phyloP scores from a whole-genome alignment of 2,329 filamentous ascomycete species.

The Calonectria hawksworthii region DNA sequence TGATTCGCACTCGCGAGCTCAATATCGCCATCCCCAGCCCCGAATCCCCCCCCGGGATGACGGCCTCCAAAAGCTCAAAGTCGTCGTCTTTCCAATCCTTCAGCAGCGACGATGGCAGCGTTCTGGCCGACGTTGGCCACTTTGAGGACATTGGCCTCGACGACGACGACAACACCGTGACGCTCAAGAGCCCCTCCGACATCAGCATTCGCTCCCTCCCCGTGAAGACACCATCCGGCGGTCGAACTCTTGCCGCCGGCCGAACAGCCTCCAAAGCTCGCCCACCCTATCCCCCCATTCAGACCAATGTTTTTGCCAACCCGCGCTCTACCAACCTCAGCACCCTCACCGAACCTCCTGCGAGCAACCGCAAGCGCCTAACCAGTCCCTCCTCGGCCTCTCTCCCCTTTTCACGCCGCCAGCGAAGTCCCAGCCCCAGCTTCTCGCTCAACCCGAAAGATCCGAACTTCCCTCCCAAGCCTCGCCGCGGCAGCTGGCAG shows the following conservation, averaged over 20 bases:
- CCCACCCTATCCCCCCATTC: constrained; percentile 61
- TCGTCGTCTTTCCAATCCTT: constrained; percentile 90
- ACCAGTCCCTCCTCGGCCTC: constrained; percentile 53
- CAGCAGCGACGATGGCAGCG: constrained; percentile 79
- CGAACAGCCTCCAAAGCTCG: constrained; percentile 52
- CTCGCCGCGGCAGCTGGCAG: constrained; percentile 79
- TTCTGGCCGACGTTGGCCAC: constrained; percentile 80
- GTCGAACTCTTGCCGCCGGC: constrained; percentile 49
- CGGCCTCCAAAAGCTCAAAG: constrained; percentile 88
- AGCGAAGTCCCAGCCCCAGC: constrained; percentile 67
- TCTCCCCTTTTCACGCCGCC: constrained; percentile 55
- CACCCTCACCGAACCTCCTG: constrained; percentile 51
- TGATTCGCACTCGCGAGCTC: constrained; percentile 52
- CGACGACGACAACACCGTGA: constrained; percentile 68
- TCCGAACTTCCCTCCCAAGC: constrained; percentile 54
- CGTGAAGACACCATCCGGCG: constrained; percentile 46
- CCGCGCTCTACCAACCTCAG: constrained; percentile 65
- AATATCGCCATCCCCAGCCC: constrained; percentile 50
- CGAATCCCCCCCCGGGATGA: constrained; percentile 72
- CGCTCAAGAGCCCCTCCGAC: constrained; percentile 64
- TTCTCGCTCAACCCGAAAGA: constrained; percentile 61
- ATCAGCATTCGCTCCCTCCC: constrained; percentile 55
- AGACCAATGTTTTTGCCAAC: constrained; percentile 62
- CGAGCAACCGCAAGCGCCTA: constrained; percentile 47
- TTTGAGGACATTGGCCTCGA: constrained; percentile 96